These are phyloP conservation scores for Xylariomycetidae sp. DNA, from an alignment of 2,329 filamentous ascomycete genomes.

Conservation along the genomic window DNA sequence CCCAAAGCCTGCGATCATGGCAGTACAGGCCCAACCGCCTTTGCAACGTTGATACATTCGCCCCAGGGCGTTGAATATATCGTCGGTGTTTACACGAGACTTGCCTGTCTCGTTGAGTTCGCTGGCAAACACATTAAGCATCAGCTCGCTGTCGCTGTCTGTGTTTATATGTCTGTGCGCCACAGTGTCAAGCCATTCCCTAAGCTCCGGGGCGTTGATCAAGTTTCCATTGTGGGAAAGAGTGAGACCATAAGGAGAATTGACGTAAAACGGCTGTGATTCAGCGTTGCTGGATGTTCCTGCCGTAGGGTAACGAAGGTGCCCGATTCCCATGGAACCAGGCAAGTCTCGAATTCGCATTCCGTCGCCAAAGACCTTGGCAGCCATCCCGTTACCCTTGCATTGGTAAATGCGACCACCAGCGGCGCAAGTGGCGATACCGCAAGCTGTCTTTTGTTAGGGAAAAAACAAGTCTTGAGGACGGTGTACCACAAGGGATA, in stretches of 20 bases:
- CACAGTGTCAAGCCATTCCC: constrained; percentile 42
- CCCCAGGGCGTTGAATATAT: constrained; percentile 69
- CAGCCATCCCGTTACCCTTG: constrained; percentile 74
- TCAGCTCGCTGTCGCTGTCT: constrained; percentile 17
- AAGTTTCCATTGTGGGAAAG: constrained; percentile 73
- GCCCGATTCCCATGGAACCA: constrained; percentile 63
- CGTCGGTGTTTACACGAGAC: constrained; percentile 74
- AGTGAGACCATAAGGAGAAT: constrained; percentile 69
- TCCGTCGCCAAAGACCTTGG: constrained; percentile 70
- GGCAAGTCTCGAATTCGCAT: constrained; percentile 63
- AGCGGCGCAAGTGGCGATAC: constrained; percentile 67
- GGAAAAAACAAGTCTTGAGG: constrained; percentile 48
- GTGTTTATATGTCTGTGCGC: constrained; percentile 67
- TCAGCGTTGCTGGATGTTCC: constrained; percentile 42
- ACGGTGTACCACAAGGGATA: constrained; percentile 55
- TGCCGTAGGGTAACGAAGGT: constrained; percentile 1
- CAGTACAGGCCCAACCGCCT: constrained; percentile 78
- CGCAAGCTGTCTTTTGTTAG: constrained; percentile 69
- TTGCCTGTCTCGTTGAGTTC: constrained; percentile 82
- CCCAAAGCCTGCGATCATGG: constrained; percentile 80
- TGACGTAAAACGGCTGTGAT: constrained; percentile 78
- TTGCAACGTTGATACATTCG: constrained; percentile 70
- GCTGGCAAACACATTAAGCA: constrained; percentile 71
- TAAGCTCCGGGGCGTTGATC: constrained; percentile 67
- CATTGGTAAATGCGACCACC: constrained; percentile 70